A percentile compares a stretch with the other conserved stretches of the same genome.
Evolutionary conservation across 306 rosid genomes (phyloP).

Genomic region (Castanea sativa): DNA sequence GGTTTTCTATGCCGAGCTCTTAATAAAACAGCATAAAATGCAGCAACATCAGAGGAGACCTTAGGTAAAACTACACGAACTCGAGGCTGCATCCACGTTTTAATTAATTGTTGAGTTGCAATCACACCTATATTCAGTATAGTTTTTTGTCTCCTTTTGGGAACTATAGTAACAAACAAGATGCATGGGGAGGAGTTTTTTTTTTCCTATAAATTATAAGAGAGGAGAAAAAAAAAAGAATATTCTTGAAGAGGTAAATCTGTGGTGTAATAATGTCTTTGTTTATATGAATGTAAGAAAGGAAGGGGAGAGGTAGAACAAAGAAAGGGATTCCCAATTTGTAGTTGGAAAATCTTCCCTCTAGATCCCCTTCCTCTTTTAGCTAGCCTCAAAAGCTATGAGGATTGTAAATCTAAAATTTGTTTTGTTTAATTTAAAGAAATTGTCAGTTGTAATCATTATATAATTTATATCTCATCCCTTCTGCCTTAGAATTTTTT

Average conservation of each 20-base stretch:
- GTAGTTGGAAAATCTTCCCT: constrained; percentile 25
- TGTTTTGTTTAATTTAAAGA: constrained; percentile 20
- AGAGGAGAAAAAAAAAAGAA: constrained; percentile 6
- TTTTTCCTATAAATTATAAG: constrained; percentile 9
- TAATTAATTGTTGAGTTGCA: constrained; percentile 15
- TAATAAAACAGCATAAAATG: constrained; percentile 40
- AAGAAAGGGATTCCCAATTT: constrained; percentile 6
- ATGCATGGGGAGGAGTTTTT: constrained; percentile 4
- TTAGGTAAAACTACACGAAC: constrained; percentile 45
- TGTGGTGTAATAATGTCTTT: constrained; percentile 21
- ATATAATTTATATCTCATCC: background rate
- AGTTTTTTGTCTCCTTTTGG: constrained; percentile 18
- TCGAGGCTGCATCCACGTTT: constrained; percentile 9
- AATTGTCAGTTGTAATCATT: constrained; percentile 3
- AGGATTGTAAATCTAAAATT: constrained; percentile 42
- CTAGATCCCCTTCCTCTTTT: constrained; percentile 19
- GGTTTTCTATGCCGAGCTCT: constrained; percentile 68
- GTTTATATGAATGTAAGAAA: constrained; percentile 36
- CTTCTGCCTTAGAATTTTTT: background rate
- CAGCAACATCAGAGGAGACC: constrained; percentile 44
- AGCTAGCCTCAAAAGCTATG: constrained; percentile 29
- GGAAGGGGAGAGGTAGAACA: constrained; percentile 2
- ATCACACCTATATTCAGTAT: constrained; percentile 20
- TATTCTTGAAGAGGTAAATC: constrained; percentile 6
- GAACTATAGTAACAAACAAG: constrained; percentile 22